Base-by-base conservation (phyloP, 306 rosid genomes). In the Clitoria ternatea region DNA sequence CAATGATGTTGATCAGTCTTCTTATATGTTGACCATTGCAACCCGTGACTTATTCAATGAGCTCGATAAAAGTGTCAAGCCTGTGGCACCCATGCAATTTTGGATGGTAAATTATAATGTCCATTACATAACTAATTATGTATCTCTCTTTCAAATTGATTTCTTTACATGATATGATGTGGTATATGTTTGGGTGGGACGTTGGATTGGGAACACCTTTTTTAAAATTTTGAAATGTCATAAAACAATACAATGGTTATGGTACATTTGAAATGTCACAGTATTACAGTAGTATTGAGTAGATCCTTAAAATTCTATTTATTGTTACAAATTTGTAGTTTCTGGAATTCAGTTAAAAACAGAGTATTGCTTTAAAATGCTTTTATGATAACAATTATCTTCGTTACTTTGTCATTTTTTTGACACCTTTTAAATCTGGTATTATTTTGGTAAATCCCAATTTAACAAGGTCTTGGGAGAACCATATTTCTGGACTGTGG, bases 31-130 rank as follows among this genome's bases (percentile, higher is more conserved):
- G 88, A 87, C 96, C 20, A 74, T 91, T 80, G 96, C 99, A 45
- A 91, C 96, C 40, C 96, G 92, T 61, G 97, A 91, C 78, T 81
- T 95, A 63, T 95, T 95, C 72, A 81, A 73, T 47, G 96, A 91
- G 76, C 92, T 95, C 73, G 97, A 89, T 83, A 89, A 78, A 85
- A 95, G 96, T 82, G 87, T 82, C 70, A 95, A 87, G 88, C 67
- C 99, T 76, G 97, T 95, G 72, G 97, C 97, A 4, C 99, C 99
- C 47, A 91, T 95, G 99, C 99, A 91, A 66, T 95, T 95, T 79
- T 95, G 99, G 99, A 89, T 89, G 99, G 99, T 95, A 52, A 68
- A 78, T 78, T 70, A 15, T 79, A 57, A 8, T 42, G 79, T 73
- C 26, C 11, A 49, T 37, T 1, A 43, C 62, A 55, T 47, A 14